Evolutionary conservation across 306 rosid species (phyloP).

Genomic region (Arachis stenosperma): DNA sequence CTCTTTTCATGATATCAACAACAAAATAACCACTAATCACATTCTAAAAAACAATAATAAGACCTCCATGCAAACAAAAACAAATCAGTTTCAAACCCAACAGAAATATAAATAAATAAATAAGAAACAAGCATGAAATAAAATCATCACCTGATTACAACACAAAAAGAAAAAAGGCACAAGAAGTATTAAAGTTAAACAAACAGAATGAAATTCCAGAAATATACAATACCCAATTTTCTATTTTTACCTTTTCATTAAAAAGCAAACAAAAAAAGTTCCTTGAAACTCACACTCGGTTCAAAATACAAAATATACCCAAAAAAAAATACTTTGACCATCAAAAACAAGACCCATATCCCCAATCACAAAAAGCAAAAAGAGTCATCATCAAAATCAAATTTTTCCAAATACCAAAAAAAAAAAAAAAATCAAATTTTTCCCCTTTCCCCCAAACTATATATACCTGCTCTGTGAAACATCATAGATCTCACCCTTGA

Average conservation of each 20-base stretch:
- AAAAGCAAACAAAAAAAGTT: background rate
- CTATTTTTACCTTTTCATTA: too few species aligned
- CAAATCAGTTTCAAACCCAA: background rate
- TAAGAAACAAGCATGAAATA: background rate
- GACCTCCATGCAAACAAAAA: background rate
- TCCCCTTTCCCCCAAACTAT: too few species aligned
- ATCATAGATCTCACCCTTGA: slow-evolving; percentile 98
- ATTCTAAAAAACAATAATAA: background rate
- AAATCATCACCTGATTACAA: background rate
- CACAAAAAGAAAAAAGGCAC: background rate
- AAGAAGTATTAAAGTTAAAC: background rate
- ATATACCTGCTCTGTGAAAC: slow-evolving; percentile 88
- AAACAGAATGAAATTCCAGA: background rate
- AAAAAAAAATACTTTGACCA: slow-evolving; percentile 17
- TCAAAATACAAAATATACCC: slow-evolving; percentile 6
- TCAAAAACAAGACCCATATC: slow-evolving; percentile 6
- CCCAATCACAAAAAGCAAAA: slow-evolving; percentile 33
- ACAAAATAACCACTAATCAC: background rate
- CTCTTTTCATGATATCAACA: background rate
- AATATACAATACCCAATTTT: background rate
- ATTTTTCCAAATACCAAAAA: too few species aligned
- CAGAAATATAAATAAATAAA: background rate
- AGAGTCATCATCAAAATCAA: background rate
- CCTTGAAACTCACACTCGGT: background rate
- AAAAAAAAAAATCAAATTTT: background rate